phyloP scores from a whole-genome alignment of 2,329 filamentous ascomycete genomes.

The Alternaria arborescens region DNA sequence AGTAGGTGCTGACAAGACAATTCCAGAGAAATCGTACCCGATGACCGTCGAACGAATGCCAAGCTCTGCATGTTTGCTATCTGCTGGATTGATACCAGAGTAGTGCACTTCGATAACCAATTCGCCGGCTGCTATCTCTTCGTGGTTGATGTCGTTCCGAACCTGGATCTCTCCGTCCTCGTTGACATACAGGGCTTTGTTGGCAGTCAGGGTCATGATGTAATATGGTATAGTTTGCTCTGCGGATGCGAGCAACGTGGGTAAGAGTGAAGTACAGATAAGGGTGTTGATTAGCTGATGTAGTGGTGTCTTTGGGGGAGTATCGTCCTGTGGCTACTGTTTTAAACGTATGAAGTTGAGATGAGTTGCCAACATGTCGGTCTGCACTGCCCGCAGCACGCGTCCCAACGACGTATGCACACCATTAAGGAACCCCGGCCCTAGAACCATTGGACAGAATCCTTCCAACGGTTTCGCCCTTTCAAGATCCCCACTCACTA shows the following conservation, averaged over 20 bases:
- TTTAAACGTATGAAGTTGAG: not conserved
- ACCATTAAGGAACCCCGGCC: not conserved
- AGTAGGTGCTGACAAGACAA: not conserved
- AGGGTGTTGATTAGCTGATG: too few relatives aligned
- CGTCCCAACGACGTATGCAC: not conserved
- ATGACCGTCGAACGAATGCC: conserved; percentile 13
- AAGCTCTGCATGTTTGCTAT: conserved; percentile 13
- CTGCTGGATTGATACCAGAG: conserved; percentile 16
- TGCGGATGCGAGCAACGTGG: not conserved
- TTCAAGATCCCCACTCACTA: not conserved
- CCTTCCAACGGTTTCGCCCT: too few relatives aligned
- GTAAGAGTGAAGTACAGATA: not conserved
- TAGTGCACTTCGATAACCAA: not conserved
- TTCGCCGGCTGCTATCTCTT: not conserved
- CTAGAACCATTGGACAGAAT: not conserved
- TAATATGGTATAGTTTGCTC: not conserved
- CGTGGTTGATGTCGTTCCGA: not conserved
- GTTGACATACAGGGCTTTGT: conserved; percentile 3
- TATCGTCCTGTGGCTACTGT: not conserved
- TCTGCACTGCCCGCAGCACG: not conserved
- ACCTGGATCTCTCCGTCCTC: not conserved
- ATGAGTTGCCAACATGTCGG: not conserved
- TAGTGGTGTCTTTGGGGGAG: not conserved
- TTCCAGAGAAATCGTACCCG: conserved; percentile 18
- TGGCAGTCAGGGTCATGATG: not conserved